Conservation (phyloP, 176 grass and related monocot species). For the Pharus latifolius region DNA sequence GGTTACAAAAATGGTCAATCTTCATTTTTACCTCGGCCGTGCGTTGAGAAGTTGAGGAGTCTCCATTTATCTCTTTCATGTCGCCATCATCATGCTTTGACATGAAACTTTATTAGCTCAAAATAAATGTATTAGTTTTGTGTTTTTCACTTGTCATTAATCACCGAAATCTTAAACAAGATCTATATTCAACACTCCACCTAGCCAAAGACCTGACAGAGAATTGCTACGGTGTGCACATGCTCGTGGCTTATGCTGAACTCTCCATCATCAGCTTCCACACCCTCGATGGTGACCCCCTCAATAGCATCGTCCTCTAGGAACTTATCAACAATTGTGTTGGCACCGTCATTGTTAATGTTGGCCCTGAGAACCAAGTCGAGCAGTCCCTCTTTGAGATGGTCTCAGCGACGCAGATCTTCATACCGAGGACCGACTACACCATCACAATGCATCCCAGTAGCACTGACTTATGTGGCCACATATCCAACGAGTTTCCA, state of each 20-base stretch:
- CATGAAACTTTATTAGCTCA: no score
- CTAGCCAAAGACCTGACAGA: slow-evolving; percentile 63
- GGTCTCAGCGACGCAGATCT: slow-evolving; percentile 25
- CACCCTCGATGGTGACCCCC: slow-evolving; percentile 12
- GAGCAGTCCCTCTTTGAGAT: slow-evolving; percentile 47
- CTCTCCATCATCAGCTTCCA: slow-evolving; percentile 29
- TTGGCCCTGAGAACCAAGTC: not conserved
- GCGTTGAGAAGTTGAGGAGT: no score
- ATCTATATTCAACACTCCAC: slow-evolving; percentile 36
- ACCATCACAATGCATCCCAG: slow-evolving; percentile 20
- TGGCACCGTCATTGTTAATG: slow-evolving; percentile 26
- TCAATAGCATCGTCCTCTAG: slow-evolving; percentile 41
- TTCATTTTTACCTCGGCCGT: no score
- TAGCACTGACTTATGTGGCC: slow-evolving; percentile 24
- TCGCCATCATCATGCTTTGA: no score
- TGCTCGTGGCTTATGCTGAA: slow-evolving; percentile 47
- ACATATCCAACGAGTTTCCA: slow-evolving; percentile 27
- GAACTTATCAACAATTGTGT: slow-evolving; percentile 43
- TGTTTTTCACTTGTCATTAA: no score
- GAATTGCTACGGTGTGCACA: slow-evolving; percentile 45
- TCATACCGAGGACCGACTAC: slow-evolving; percentile 20
- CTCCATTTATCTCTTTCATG: no score
- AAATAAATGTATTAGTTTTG: no score
- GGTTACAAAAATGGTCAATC: no score
- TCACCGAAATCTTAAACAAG: no score